Percentiles rank a stretch among this genome's conserved stretches.
phyloP scores from a whole-genome alignment of 1,284 basidiomycete genomes.

The Volvariella volvacea region DNA sequence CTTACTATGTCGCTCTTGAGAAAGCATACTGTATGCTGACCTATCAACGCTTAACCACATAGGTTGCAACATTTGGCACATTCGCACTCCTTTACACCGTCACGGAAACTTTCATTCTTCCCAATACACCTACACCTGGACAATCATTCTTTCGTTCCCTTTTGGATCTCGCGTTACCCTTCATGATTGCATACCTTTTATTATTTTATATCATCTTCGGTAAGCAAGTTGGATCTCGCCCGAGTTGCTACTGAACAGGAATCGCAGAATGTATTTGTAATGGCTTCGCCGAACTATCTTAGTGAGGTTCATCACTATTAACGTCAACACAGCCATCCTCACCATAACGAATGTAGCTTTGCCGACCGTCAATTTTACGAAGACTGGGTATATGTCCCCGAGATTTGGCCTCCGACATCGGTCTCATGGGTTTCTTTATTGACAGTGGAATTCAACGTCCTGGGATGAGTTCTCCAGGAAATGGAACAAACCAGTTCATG shows the following conservation, averaged over 20 bases:
- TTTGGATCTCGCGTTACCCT: conserved; percentile 87
- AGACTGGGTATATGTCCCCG: conserved; percentile 69
- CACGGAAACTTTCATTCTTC: conserved; percentile 91
- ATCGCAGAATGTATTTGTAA: conserved; percentile 88
- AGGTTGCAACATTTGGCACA: conserved; percentile 89
- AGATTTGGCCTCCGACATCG: too few relatives aligned
- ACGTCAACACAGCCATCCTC: neutral
- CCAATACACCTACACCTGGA: conserved; percentile 64
- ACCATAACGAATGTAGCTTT: conserved; percentile 46
- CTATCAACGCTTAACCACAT: too few relatives aligned
- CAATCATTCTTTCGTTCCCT: conserved; percentile 75
- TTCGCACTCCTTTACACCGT: conserved; percentile 90
- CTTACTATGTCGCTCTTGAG: neutral
- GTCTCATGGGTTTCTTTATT: too few relatives aligned
- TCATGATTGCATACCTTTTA: conserved; percentile 81
- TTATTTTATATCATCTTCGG: conserved; percentile 84
- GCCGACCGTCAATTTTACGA: conserved; percentile 96
- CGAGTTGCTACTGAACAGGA: neutral
- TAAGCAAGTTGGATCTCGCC: conserved; percentile 21
- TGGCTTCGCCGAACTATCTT: conserved; percentile 88
- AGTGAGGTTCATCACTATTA: conserved; percentile 40
- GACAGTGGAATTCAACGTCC: conserved; percentile 87
- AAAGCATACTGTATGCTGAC: too few relatives aligned
- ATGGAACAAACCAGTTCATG: conserved; percentile 92
- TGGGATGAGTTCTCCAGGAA: conserved; percentile 97